Evolutionary conservation across 768 basidiomycete genomes (phyloP).

Genomic region (Saitozyma podzolica): DNA sequence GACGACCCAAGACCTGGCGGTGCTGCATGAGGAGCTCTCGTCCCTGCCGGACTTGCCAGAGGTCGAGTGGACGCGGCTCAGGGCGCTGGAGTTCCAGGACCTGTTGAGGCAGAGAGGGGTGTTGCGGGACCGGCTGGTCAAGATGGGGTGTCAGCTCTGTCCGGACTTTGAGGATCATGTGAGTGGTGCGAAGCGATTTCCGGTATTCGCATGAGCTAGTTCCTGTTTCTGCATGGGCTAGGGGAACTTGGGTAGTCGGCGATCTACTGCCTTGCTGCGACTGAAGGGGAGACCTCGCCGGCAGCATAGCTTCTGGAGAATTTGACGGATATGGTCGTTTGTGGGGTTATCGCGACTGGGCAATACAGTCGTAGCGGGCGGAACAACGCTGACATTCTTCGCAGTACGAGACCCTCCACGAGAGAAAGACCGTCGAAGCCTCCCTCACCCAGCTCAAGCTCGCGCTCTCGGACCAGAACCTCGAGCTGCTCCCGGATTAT

Average conservation of each 20-base stretch:
- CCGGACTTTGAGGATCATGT: constrained; percentile 74
- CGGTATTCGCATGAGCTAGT: not conserved
- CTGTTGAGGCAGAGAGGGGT: constrained; percentile 63
- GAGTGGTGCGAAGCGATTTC: constrained; percentile 46
- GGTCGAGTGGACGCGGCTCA: constrained; percentile 78
- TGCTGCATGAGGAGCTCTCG: constrained; percentile 57
- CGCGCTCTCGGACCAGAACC: constrained; percentile 90
- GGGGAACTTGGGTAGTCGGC: too few relatives aligned
- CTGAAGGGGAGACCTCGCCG: too few relatives aligned
- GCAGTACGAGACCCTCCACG: constrained; percentile 76
- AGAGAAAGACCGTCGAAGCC: constrained; percentile 68
- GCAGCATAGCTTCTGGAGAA: too few relatives aligned
- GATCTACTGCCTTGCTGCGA: too few relatives aligned
- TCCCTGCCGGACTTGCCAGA: constrained; percentile 61
- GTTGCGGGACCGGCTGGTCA: constrained; percentile 56
- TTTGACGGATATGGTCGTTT: too few relatives aligned
- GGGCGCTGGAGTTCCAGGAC: constrained; percentile 90
- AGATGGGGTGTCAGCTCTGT: constrained; percentile 62
- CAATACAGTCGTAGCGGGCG: too few relatives aligned
- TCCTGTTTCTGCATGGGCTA: not conserved
- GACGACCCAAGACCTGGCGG: constrained; percentile 55
- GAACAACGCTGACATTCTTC: not conserved
- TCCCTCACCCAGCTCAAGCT: constrained; percentile 77
- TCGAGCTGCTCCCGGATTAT: constrained; percentile 95
- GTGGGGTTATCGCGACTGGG: too few relatives aligned